These are phyloP conservation scores for Botrytis squamosa DNA, from an alignment of 2,329 filamentous ascomycete species.

Conservation along the genomic window DNA sequence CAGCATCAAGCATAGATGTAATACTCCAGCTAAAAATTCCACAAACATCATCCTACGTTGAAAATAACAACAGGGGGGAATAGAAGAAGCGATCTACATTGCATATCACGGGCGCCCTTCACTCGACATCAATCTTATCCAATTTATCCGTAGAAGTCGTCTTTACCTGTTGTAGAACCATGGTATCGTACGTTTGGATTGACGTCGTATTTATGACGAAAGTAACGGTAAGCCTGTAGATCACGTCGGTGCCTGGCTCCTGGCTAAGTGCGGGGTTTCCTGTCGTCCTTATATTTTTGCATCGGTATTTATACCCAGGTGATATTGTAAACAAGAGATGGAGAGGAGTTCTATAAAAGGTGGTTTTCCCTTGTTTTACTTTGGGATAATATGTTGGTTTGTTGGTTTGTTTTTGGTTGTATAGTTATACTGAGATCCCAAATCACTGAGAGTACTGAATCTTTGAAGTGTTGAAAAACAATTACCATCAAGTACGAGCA, in stretches of 20 bases:
- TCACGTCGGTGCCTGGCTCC: background rate
- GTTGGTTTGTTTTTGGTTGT: background rate
- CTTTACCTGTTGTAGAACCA: background rate
- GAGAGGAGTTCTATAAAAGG: background rate
- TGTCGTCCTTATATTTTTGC: background rate
- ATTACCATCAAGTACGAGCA: background rate
- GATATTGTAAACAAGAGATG: background rate
- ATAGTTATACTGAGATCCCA: background rate
- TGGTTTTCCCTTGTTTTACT: background rate
- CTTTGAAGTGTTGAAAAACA: background rate
- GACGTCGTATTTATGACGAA: background rate
- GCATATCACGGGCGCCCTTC: background rate
- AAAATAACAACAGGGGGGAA: background rate
- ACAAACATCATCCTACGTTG: background rate
- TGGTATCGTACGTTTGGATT: background rate
- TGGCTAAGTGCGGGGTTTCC: background rate
- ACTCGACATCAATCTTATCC: background rate
- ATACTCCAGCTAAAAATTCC: background rate
- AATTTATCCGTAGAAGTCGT: background rate
- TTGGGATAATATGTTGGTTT: background rate
- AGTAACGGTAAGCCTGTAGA: background rate
- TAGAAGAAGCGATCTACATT: background rate
- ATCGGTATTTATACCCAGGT: background rate
- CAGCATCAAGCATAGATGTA: background rate
- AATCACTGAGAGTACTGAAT: background rate